A percentile compares a stretch with the other conserved stretches of the same genome.
phyloP scores from a whole-genome alignment of 2,329 filamentous ascomycete genomes.

The Ilyonectria robusta region DNA sequence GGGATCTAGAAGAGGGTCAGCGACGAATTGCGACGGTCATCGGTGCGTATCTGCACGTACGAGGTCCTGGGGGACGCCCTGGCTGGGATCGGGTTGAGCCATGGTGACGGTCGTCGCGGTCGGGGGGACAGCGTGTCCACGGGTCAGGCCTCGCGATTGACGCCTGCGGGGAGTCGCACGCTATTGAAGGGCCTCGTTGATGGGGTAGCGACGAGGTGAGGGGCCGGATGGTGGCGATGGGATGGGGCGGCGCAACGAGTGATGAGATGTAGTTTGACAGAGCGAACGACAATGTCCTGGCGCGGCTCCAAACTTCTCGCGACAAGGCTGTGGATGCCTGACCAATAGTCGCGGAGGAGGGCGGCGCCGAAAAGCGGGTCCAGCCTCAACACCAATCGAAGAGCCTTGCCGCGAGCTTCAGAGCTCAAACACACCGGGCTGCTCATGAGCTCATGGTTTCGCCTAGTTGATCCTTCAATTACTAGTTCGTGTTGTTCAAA shows the following conservation, averaged over 20 bases:
- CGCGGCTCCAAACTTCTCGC: slow-evolving; percentile 57
- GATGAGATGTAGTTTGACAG: slow-evolving; percentile 42
- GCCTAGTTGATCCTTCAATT: not conserved
- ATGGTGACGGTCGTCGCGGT: slow-evolving; percentile 50
- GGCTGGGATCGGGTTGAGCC: slow-evolving; percentile 59
- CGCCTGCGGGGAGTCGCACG: slow-evolving; percentile 21
- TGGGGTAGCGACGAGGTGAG: slow-evolving; percentile 18
- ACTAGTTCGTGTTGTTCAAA: not conserved
- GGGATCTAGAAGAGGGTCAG: slow-evolving; percentile 71
- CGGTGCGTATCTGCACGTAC: slow-evolving; percentile 48
- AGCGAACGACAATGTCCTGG: slow-evolving; percentile 38
- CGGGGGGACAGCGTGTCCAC: slow-evolving; percentile 29
- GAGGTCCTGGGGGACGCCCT: slow-evolving; percentile 59
- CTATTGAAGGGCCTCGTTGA: slow-evolving; percentile 6
- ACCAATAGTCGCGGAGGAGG: slow-evolving; percentile 45
- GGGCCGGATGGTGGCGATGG: slow-evolving; percentile 28
- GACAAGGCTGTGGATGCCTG: slow-evolving; percentile 49
- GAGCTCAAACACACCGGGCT: not conserved
- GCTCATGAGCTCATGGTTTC: not conserved
- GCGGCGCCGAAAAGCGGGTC: slow-evolving; percentile 38
- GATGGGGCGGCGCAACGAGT: slow-evolving; percentile 43
- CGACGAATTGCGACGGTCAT: slow-evolving; percentile 13
- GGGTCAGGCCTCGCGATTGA: slow-evolving; percentile 39
- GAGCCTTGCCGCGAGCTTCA: slow-evolving; percentile 12
- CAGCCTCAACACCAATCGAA: slow-evolving; percentile 7